A percentile compares a stretch with the other conserved stretches of the same genome.
Evolutionary conservation across 1,284 basidiomycete genomes (phyloP).

Genomic region (Neolentinus lepideus): DNA sequence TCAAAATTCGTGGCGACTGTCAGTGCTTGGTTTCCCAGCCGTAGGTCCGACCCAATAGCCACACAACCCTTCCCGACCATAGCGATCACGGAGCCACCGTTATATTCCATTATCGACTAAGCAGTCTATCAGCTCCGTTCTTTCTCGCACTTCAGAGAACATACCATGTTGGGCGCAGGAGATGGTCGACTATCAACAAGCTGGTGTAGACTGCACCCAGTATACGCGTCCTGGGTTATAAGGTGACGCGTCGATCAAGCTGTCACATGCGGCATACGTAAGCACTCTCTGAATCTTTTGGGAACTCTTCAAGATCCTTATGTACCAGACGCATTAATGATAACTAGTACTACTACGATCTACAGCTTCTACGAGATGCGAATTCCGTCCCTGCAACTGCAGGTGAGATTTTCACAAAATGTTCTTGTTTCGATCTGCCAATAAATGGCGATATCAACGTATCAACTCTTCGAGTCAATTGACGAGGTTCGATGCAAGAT

Average conservation of each 20-base stretch:
- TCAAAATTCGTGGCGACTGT: slow-evolving; percentile 92
- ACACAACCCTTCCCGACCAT: slow-evolving; percentile 99
- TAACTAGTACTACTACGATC: too few relatives aligned
- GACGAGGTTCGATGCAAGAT: too few relatives aligned
- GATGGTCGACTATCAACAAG: background rate
- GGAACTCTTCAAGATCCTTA: background rate
- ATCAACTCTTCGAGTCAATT: too few relatives aligned
- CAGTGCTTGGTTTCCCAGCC: slow-evolving; percentile 87
- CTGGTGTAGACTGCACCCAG: background rate
- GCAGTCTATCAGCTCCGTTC: background rate
- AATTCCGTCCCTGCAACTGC: too few relatives aligned
- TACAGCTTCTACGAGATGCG: too few relatives aligned
- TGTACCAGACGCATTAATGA: too few relatives aligned
- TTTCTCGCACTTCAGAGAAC: background rate
- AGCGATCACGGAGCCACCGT: slow-evolving; percentile 97
- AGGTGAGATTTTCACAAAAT: too few relatives aligned
- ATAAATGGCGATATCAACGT: too few relatives aligned
- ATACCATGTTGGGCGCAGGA: background rate
- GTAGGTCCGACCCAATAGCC: slow-evolving; percentile 94
- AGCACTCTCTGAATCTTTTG: background rate
- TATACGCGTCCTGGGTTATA: background rate
- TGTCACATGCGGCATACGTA: background rate
- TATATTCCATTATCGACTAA: slow-evolving; percentile 80
- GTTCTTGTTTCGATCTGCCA: too few relatives aligned
- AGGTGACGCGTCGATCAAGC: background rate